Base-by-base conservation (phyloP, 352 stramenopile species). In the Phytopythium boreale region DNA sequence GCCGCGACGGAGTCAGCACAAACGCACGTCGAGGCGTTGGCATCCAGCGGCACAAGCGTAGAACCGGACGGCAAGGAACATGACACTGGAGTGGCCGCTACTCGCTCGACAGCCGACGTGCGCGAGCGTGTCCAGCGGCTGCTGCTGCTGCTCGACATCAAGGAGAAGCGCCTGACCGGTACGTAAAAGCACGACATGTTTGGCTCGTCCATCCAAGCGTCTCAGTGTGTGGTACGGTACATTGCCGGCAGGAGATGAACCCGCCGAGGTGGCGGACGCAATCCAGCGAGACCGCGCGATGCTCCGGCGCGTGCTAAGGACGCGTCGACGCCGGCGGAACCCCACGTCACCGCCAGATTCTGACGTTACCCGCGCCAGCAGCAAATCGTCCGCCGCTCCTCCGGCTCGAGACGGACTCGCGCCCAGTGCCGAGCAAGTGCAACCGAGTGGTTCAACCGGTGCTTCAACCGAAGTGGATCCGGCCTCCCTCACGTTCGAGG, bases 401-500 rank as follows among this genome's bases (percentile, higher is more conserved):
- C 66, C 69, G 14, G 37, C 70, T 51, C 59, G 58, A 46, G 49
- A 39, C 67, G 70, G 37, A 44, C 44, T 29, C 34, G 10, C 39
- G 39, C n/a, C 39, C 39, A 46, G 39, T 34, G 34, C 2, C 36
- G 29, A 53, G 5, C n/a, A 51, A 17, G 22, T 51, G 44, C 44
- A 51, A 29, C n/a, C 44, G n/a, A 51, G n/a, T 17, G 7, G n/a
- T 29, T 51, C 44, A 19, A 51, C 44, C 44, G 9, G 8, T 15
- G 7, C 44, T 51, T 51, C 44, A 51, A 51, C 44, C 44, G 59
- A 47, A 4, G 44, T 74, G 47, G 29, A 34, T 7, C 68, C 71
- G 36, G 59, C 70, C 29, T 68, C 64, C 2, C 64, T 76, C 50
- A 71, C 62, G 10, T 62, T 82, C 41, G 61, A 71, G n/a, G 11